These are phyloP conservation scores for Anastatica hierochuntica DNA, from an alignment of 345 rosid genomes.

Conservation along the genomic window DNA sequence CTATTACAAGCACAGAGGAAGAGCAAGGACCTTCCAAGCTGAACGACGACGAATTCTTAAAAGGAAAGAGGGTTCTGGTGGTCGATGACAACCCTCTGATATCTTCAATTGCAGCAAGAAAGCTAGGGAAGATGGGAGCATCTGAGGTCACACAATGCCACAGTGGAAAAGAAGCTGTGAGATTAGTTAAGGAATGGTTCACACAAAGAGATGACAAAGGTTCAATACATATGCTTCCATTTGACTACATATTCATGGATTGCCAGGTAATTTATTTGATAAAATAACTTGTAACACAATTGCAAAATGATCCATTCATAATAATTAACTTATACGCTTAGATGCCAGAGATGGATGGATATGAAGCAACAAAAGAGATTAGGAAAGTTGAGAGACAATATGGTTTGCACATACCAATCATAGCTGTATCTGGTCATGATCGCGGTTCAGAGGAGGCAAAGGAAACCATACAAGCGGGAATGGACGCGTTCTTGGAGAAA, in stretches of 20 bases:
- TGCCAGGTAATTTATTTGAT: constrained; percentile 41
- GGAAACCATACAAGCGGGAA: constrained; percentile 38
- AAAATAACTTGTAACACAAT: not conserved
- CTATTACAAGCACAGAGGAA: no score
- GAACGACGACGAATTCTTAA: constrained; percentile 22
- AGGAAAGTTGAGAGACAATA: constrained; percentile 42
- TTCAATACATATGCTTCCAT: constrained; percentile 28
- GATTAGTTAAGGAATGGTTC: constrained; percentile 24
- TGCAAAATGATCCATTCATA: not conserved
- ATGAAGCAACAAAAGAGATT: constrained; percentile 51
- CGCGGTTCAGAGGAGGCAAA: constrained; percentile 24
- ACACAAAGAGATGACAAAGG: constrained; percentile 17
- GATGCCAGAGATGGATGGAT: constrained; percentile 79
- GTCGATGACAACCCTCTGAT: constrained; percentile 42
- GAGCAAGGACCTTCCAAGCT: constrained; percentile 6
- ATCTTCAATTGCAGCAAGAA: constrained; percentile 12
- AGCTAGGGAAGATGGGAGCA: constrained; percentile 42
- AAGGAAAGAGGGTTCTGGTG: constrained; percentile 49
- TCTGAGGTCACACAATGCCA: constrained; percentile 29
- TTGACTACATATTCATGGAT: constrained; percentile 73
- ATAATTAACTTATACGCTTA: not conserved
- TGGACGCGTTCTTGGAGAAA: constrained; percentile 50
- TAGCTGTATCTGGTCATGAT: constrained; percentile 58
- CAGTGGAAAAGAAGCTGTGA: constrained; percentile 50
- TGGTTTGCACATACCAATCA: constrained; percentile 50